Evolutionary conservation across 75 land plant species (phyloP), one percentile per base, ranked within the genome.

Genomic region (Ceratopteris richardii): DNA sequence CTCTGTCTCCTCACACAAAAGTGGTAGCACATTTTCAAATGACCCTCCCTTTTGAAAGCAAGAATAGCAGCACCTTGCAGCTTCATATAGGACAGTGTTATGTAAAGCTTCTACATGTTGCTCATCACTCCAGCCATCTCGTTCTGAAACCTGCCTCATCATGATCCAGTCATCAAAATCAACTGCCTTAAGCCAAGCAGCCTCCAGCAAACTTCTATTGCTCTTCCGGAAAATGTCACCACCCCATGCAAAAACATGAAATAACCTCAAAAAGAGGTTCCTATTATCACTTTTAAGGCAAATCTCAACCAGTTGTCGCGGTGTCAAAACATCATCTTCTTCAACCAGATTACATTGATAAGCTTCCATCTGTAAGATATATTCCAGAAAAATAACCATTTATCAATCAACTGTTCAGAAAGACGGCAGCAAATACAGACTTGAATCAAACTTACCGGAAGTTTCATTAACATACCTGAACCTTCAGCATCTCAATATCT

Each of bases 121-220:
- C 29, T 86, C 96, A 51, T 90, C 99, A 55, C 74, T 80, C 99
- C 99, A 95, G 10, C 97, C 92, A 64, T 90, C 75, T 1, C 63
- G 47, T 33, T 73, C 54, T 25, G 99, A 87, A 21, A 65, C 60
- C 56, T 78, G 62, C 44, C 71, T 56, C 40, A 95, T 78, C 37
- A 57, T 58, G 19, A 47, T 61, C 99, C 99, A 95, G 60, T 95
- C 76, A 59, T 95, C 97, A 69, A 73, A 82, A 61, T 84, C 73
- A 16, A 79, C 96, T 12, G 83, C 86, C 56, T 58, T 68, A 55
- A 67, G 68, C 99, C 99, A 95, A 66, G 86, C 83, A 31, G 67
- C 65, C 69, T 95, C 99, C 42, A 95, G 57, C 18, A 90, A 82
- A 52, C 64, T 75, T 61, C 43, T 71, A 56, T 90, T 87, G 26